phyloP scores from a whole-genome alignment of 805 yeast species.

The Myxozyma nipponensis region DNA sequence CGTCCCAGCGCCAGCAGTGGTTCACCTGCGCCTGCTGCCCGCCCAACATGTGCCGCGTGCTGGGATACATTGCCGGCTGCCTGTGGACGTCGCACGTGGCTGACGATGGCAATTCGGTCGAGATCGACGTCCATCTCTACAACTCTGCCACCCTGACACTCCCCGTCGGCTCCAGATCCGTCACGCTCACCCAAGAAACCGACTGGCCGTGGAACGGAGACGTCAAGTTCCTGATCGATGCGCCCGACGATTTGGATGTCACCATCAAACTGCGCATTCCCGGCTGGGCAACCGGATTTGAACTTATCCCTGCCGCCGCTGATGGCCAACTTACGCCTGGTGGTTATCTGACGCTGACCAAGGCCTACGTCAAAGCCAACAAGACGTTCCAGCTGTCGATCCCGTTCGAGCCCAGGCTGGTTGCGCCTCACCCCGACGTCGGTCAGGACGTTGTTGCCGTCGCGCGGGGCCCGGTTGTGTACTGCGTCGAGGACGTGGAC shows the following conservation, averaged over 20 bases:
- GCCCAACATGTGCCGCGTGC: no score
- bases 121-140: neutral
- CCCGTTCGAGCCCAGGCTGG: neutral
- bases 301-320: no score
- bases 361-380: no score
- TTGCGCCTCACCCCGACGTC: neutral
- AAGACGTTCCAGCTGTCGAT: neutral
- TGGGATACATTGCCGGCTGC: no score
- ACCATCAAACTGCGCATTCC: neutral
- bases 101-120: neutral
- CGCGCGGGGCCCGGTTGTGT: neutral
- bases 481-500: neutral
- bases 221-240: neutral
- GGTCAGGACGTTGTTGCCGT: neutral
- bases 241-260: neutral
- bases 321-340: no score
- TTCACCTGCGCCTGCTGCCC: conserved; percentile 33
- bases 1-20: conserved; percentile 29
- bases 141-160: neutral
- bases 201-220: neutral
- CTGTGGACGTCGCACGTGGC: no score
- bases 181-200: neutral
- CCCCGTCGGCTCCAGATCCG: neutral
- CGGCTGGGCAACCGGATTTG: no score
- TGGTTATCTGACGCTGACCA: no score